A percentile compares a stretch with the other conserved stretches of the same genome.
These are phyloP conservation scores for Backusella morwellensis DNA, from an alignment of 192 early-diverging fungal genomes.

Conservation along the genomic window DNA sequence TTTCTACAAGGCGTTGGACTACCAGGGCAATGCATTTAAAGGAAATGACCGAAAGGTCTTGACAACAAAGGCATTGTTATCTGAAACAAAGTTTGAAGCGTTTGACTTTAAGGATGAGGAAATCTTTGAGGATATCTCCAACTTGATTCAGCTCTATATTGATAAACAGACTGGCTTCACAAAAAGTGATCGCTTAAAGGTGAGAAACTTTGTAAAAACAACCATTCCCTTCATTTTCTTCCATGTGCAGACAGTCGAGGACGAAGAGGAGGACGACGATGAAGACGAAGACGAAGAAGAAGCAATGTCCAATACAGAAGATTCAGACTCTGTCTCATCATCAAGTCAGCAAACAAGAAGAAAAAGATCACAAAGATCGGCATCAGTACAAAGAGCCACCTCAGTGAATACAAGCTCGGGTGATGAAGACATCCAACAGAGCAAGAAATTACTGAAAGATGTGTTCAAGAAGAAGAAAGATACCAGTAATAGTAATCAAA, in stretches of 20 bases:
- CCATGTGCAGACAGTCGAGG: conserved; percentile 32
- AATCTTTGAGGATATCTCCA: conserved; percentile 75
- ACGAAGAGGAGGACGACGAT: conserved; percentile 34
- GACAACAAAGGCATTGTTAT: conserved; percentile 70
- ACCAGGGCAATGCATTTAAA: conserved; percentile 91
- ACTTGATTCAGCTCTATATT: conserved; percentile 66
- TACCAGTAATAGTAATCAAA: background rate
- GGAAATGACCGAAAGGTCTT: conserved; percentile 75
- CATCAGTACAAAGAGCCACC: background rate
- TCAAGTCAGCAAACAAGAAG: conserved; percentile 22
- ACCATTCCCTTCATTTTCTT: conserved; percentile 70
- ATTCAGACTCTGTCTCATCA: conserved; percentile 37
- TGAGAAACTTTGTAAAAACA: conserved; percentile 68
- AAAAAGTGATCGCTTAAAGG: conserved; percentile 63
- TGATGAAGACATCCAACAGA: background rate
- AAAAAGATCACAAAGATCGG: background rate
- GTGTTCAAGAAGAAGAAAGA: conserved; percentile 9
- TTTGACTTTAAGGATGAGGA: conserved; percentile 69
- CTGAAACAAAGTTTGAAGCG: conserved; percentile 79
- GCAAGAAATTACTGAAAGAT: conserved; percentile 6
- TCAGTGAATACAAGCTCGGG: conserved; percentile 3
- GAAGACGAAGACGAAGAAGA: conserved; percentile 46
- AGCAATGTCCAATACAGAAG: conserved; percentile 31
- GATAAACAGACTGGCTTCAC: conserved; percentile 52
- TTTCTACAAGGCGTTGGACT: conserved; percentile 91